Evolutionary conservation across 257 asterid species (phyloP).

Genomic region (Ehretia macrophylla): DNA sequence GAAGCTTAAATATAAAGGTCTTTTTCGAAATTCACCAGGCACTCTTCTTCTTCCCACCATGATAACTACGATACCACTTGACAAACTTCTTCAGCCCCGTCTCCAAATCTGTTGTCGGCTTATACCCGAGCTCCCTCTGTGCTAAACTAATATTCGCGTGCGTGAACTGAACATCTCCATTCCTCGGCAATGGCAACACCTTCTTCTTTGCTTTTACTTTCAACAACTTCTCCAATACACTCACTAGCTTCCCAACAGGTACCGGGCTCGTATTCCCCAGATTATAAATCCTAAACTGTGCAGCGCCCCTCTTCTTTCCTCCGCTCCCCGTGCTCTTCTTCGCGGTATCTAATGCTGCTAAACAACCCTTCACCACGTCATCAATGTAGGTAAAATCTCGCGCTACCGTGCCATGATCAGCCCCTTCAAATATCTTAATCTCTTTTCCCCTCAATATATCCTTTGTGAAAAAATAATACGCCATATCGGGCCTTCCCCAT

Average conservation of each 20-base stretch:
- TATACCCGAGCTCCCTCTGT: constrained; percentile 57
- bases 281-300: constrained; percentile 59
- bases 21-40: constrained; percentile 32
- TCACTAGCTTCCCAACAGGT: constrained; percentile 55
- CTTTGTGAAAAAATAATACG: constrained; percentile 71
- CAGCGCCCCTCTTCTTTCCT: constrained; percentile 53
- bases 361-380: constrained; percentile 79
- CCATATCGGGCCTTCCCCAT: constrained; percentile 94
- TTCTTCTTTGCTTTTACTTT: constrained; percentile 58
- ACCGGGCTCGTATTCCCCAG: constrained; percentile 71
- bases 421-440: constrained; percentile 64
- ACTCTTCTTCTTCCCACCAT: constrained; percentile 60
- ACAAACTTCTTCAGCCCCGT: constrained; percentile 65
- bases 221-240: constrained; percentile 65
- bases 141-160: constrained; percentile 75
- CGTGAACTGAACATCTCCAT: constrained; percentile 67
- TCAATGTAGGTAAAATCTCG: constrained; percentile 80
- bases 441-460: constrained; percentile 69
- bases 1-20: background rate
- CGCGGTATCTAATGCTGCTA: constrained; percentile 62
- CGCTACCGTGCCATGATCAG: constrained; percentile 63
- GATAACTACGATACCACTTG: constrained; percentile 61
- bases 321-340: constrained; percentile 69
- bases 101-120: constrained; percentile 58
- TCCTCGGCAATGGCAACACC: constrained; percentile 54